Evolutionary conservation across 2,329 filamentous ascomycete genomes (phyloP).

Genomic region (Paecilomyces sp.): DNA sequence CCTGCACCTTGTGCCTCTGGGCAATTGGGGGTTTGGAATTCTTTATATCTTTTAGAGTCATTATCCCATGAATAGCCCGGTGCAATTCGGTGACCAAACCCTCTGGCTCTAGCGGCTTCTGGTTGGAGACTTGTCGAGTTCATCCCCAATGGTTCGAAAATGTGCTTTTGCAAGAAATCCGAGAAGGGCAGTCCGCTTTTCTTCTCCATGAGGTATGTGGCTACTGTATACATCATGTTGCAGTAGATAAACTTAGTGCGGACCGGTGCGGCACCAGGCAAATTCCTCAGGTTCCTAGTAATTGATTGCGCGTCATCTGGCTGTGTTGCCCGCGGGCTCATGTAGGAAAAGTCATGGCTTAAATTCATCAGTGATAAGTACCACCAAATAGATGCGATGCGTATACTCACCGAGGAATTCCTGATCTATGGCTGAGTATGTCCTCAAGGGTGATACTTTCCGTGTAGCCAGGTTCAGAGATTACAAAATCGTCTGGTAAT

Average conservation of each 20-base stretch:
- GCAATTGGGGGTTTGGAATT: slow-evolving; percentile 18
- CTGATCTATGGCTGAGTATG: slow-evolving; percentile 46
- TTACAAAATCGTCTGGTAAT: slow-evolving; percentile 47
- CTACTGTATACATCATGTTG: slow-evolving; percentile 45
- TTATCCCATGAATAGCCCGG: slow-evolving; percentile 37
- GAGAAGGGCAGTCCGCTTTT: slow-evolving; percentile 33
- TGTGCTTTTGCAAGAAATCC: slow-evolving; percentile 19
- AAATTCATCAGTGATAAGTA: too few species aligned
- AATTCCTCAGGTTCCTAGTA: slow-evolving; percentile 39
- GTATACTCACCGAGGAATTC: slow-evolving; percentile 40
- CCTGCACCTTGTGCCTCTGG: slow-evolving; percentile 37
- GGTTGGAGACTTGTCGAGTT: slow-evolving; percentile 16
- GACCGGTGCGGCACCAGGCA: slow-evolving; percentile 39
- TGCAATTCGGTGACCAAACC: slow-evolving; percentile 27
- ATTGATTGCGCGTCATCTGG: slow-evolving; percentile 27
- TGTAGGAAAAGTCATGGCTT: slow-evolving; percentile 24
- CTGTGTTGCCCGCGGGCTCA: slow-evolving; percentile 20
- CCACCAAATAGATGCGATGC: neutral
- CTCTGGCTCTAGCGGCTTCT: slow-evolving; percentile 19
- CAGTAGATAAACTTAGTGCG: slow-evolving; percentile 43
- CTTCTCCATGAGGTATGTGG: slow-evolving; percentile 42
- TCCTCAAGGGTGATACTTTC: slow-evolving; percentile 49
- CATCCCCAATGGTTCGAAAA: neutral
- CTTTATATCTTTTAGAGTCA: slow-evolving; percentile 13
- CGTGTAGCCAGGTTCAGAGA: slow-evolving; percentile 41